Evolutionary conservation across 1,284 basidiomycete species (phyloP).

Genomic region (Clitocybe nebularis): DNA sequence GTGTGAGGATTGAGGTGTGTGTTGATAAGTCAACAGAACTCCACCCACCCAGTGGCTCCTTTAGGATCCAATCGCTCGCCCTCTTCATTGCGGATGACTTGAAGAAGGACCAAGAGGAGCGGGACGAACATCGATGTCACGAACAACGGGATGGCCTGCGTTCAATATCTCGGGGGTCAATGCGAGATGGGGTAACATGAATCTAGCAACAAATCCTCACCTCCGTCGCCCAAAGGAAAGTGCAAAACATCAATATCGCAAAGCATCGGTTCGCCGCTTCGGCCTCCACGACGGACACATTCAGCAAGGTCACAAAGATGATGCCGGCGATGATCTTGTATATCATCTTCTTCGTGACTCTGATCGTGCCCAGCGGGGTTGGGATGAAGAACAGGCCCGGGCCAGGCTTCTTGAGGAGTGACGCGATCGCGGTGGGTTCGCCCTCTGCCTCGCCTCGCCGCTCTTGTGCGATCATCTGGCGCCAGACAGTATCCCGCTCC

Average conservation of each 20-base stretch:
- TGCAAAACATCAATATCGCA: slow-evolving; percentile 88
- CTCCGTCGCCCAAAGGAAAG: slow-evolving; percentile 96
- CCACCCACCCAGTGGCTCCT: slow-evolving; percentile 80
- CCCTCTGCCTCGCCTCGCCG: slow-evolving; percentile 58
- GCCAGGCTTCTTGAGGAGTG: slow-evolving; percentile 18
- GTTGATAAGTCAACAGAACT: slow-evolving; percentile 1
- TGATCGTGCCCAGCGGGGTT: slow-evolving; percentile 43
- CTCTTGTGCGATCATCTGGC: slow-evolving; percentile 94
- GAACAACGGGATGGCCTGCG: slow-evolving; percentile 93
- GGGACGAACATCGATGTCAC: slow-evolving; percentile 93
- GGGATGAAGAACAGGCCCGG: slow-evolving; percentile 18
- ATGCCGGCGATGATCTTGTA: slow-evolving; percentile 55
- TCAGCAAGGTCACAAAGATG: slow-evolving; percentile 61
- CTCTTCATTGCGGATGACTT: slow-evolving; percentile 72
- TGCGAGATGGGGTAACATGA: neutral
- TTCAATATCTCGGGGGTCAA: slow-evolving; percentile 4
- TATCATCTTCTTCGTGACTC: slow-evolving; percentile 61
- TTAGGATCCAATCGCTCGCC: slow-evolving; percentile 59
- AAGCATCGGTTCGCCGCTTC: slow-evolving; percentile 88
- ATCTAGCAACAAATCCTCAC: slow-evolving; percentile 35
- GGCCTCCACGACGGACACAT: slow-evolving; percentile 56
- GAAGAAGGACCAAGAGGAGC: slow-evolving; percentile 82
- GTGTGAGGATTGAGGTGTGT: slow-evolving; percentile 2
- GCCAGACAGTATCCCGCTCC: slow-evolving; percentile 95
- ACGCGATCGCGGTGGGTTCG: slow-evolving; percentile 35